Conservation (phyloP, 1,284 basidiomycete species). For the Pseudozyma sp. region DNA sequence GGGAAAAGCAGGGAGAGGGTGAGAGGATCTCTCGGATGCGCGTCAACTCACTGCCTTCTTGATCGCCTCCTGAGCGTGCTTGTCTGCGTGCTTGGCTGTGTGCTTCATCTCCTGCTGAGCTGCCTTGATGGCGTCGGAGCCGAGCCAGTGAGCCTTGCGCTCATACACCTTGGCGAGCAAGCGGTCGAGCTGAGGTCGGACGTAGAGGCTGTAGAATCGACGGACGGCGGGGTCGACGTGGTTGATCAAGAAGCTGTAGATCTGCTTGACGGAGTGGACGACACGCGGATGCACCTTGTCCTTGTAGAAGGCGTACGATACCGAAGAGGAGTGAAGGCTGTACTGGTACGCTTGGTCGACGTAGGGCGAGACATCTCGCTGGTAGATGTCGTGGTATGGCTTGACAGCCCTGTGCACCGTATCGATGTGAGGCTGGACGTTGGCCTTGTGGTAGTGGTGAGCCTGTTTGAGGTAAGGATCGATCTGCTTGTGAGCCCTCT, state of each 20-base stretch:
- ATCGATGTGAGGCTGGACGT: conserved; percentile 62
- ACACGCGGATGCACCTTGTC: conserved; percentile 61
- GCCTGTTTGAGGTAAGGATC: conserved; percentile 58
- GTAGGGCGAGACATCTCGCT: conserved; percentile 66
- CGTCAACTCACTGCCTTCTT: conserved; percentile 50
- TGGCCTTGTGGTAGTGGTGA: conserved; percentile 56
- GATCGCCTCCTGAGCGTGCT: conserved; percentile 40
- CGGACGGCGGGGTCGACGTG: conserved; percentile 56
- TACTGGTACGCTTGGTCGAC: conserved; percentile 50
- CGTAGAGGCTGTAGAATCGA: conserved; percentile 55
- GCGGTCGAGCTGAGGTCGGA: conserved; percentile 59
- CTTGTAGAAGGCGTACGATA: conserved; percentile 56
- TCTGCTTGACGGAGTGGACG: conserved; percentile 37
- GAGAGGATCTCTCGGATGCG: background rate
- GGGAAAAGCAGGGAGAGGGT: background rate
- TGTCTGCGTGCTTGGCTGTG: conserved; percentile 28
- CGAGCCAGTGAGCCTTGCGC: conserved; percentile 52
- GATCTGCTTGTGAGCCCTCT: conserved; percentile 47
- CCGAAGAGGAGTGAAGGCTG: conserved; percentile 41
- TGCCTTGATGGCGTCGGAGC: conserved; percentile 48
- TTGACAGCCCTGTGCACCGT: conserved; percentile 51
- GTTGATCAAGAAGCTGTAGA: conserved; percentile 56
- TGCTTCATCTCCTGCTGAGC: conserved; percentile 45
- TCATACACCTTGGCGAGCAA: conserved; percentile 54
- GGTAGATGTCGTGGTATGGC: conserved; percentile 64